These are phyloP conservation scores for Amanita jacksonii DNA, from an alignment of 768 basidiomycete species.

Conservation along the genomic window DNA sequence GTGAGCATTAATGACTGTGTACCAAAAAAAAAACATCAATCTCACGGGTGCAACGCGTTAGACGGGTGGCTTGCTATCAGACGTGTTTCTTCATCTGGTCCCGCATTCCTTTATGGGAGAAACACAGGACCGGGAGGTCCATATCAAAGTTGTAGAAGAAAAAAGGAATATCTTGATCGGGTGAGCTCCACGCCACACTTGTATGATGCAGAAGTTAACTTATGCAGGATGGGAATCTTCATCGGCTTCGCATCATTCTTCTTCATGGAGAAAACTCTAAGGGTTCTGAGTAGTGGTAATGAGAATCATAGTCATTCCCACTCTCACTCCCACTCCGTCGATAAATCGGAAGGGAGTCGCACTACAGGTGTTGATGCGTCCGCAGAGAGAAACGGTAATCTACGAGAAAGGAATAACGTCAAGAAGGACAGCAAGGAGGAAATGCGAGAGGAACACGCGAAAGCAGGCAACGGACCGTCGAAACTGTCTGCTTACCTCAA, in stretches of 20 bases:
- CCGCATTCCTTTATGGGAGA: constrained; percentile 92
- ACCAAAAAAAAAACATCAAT: no score
- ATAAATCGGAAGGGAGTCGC: constrained; percentile 21
- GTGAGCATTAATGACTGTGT: no score
- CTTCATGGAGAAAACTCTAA: constrained; percentile 86
- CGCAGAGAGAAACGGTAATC: constrained; percentile 34
- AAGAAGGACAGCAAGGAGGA: constrained; percentile 16
- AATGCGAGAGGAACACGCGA: constrained; percentile 16
- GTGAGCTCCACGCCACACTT: constrained; percentile 30
- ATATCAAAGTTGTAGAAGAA: constrained; percentile 80
- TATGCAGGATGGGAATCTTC: constrained; percentile 64
- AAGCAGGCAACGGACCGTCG: constrained; percentile 44
- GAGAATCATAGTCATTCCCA: constrained; percentile 51
- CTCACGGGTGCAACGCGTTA: constrained; percentile 19
- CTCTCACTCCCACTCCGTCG: constrained; percentile 40
- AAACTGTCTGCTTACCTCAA: constrained; percentile 90
- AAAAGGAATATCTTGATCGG: constrained; percentile 87
- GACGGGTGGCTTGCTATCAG: constrained; percentile 88
- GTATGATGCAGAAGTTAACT: not conserved
- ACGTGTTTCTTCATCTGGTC: constrained; percentile 87
- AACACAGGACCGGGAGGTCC: constrained; percentile 59
- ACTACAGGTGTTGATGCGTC: constrained; percentile 27
- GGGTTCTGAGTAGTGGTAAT: constrained; percentile 60
- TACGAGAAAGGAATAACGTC: constrained; percentile 38
- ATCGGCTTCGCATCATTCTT: constrained; percentile 85